Evolutionary conservation across 768 basidiomycete genomes (phyloP).

Genomic region (Paxillus ammoniavirescens): DNA sequence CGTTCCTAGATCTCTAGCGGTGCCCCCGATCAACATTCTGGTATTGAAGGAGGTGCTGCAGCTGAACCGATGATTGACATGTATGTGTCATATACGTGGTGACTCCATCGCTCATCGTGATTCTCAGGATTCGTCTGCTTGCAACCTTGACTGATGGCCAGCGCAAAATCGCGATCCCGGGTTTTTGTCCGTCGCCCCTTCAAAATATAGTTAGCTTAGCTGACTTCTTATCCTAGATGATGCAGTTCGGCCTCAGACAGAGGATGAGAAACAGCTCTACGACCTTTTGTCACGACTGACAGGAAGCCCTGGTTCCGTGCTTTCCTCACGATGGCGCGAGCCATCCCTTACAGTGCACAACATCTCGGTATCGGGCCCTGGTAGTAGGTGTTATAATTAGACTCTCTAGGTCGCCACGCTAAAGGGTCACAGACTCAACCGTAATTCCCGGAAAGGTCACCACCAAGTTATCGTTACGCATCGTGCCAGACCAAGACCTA

Average conservation of each 20-base stretch:
- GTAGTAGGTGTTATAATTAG: slow-evolving; percentile 46
- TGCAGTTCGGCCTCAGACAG: slow-evolving; percentile 64
- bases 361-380: slow-evolving; percentile 78
- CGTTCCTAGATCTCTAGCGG: slow-evolving; percentile 59
- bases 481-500: slow-evolving; percentile 91
- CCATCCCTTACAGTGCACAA: slow-evolving; percentile 89
- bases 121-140: slow-evolving; percentile 70
- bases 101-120: background rate
- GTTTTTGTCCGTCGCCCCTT: slow-evolving; percentile 70
- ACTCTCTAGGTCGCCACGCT: background rate
- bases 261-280: slow-evolving; percentile 68
- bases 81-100: slow-evolving; percentile 37
- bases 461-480: slow-evolving; percentile 86
- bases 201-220: background rate
- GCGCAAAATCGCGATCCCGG: slow-evolving; percentile 65
- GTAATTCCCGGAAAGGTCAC: slow-evolving; percentile 84
- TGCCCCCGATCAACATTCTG: slow-evolving; percentile 86
- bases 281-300: slow-evolving; percentile 67
- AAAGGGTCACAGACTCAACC: slow-evolving; percentile 58
- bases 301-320: slow-evolving; percentile 59
- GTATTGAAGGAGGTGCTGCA: slow-evolving; percentile 87
- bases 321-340: slow-evolving; percentile 84
- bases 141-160: slow-evolving; percentile 62
- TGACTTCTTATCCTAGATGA: slow-evolving; percentile 53
- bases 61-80: slow-evolving; percentile 94